These are phyloP conservation scores for Dimocarpus longan DNA, from an alignment of 345 rosid genomes.

Conservation along the genomic window DNA sequence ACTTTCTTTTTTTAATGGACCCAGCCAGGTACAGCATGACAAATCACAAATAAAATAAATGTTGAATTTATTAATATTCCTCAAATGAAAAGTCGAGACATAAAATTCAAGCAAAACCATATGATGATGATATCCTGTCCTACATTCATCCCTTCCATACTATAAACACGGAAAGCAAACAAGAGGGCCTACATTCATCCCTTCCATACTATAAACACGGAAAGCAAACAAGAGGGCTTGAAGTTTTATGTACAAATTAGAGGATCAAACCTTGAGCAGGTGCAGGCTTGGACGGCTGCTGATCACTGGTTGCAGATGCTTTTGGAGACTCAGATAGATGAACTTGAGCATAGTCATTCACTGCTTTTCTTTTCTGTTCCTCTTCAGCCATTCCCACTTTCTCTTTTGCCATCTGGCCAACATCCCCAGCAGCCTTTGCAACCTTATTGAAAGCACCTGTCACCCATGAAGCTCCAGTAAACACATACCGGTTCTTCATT, in stretches of 20 bases:
- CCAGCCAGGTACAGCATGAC: too few species aligned
- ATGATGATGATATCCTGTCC: conserved; percentile 6
- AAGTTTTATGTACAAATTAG: conserved; percentile 26
- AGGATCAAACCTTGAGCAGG: conserved; percentile 65
- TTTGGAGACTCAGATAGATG: conserved; percentile 85
- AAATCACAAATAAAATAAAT: neutral
- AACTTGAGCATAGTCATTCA: conserved; percentile 80
- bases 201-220: neutral
- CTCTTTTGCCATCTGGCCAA: conserved; percentile 93
- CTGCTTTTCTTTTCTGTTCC: conserved; percentile 81
- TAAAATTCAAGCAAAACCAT: conserved; percentile 14
- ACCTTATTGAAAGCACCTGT: conserved; percentile 83
- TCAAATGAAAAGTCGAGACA: neutral
- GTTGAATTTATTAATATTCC: conserved; percentile 18
- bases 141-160: conserved; percentile 10
- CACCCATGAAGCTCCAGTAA: conserved; percentile 81
- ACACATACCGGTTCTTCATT: conserved; percentile 88
- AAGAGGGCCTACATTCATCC: conserved; percentile 8
- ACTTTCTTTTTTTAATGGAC: neutral
- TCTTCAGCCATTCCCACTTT: conserved; percentile 77
- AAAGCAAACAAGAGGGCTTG: neutral
- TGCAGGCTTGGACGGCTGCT: conserved; percentile 50
- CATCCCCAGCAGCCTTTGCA: conserved; percentile 92
- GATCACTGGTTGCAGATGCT: conserved; percentile 42
- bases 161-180: neutral